Base-by-base conservation (phyloP, 331 rosid species). In the Pyracantha coccinea region DNA sequence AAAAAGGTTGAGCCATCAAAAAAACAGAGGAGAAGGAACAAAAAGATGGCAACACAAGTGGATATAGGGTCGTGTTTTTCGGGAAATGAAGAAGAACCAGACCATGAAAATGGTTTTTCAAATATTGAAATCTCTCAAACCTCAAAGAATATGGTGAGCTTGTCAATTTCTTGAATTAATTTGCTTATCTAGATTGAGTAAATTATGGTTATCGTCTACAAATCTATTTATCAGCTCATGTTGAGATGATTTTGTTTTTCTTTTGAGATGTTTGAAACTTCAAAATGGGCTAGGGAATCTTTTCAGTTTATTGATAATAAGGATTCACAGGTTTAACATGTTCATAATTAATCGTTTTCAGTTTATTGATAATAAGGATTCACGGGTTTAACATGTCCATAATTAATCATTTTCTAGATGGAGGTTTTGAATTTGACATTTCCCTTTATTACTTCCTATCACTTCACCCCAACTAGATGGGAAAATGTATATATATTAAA, bases 11-110 rank as follows among this genome's bases (percentile, higher is more conserved):
- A 86, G 77, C 72, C 13, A 79, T 82, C 81, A 0, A 94, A 76
- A 68, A 94, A 92, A 66, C 95, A 88, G 77, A 85, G 89, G 83
- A 86, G 75, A 83, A 94, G 83, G 81, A 83, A 79, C 79, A 87
- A 86, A 83, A 80, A 80, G 9, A 85, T 75, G 64, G 61, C 23
- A 17, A 76, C 68, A 41, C 89, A 80, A 72, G 28, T 78, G 50
- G 92, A 85, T 60, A 70, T 73, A 14, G 85, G 76, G 52, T 76
- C 88, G 68, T 75, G 66, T 75, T 53, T 78, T 77, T 69, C 86
- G 66, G 83, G 75, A 78, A 68, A 44, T 67, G 90, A 86, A 76
- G 74, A 28, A 59, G 81, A 77, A 70, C 80, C 83, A 6, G 82
- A 80, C 66, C 62, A 81, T 23, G 80, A 23, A 29, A 81, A 87